These are phyloP conservation scores for Trichoderma polysporum DNA, from an alignment of 2,329 filamentous ascomycete genomes.

Conservation along the genomic window DNA sequence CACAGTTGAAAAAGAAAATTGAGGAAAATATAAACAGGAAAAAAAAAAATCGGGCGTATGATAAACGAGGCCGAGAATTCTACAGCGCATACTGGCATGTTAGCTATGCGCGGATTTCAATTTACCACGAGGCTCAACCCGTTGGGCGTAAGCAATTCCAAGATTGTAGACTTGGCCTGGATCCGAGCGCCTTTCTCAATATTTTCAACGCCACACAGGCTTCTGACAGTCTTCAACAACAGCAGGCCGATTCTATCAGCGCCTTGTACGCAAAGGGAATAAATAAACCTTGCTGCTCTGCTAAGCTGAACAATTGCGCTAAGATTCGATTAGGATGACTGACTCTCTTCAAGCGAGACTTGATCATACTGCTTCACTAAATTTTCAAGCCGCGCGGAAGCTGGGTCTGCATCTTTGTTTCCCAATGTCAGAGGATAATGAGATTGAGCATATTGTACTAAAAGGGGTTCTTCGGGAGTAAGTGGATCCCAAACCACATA, in stretches of 20 bases:
- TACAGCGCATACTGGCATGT: too few relatives aligned
- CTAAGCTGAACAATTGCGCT: neutral
- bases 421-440: conserved; percentile 6
- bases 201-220: neutral
- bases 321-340: neutral
- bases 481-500: conserved; percentile 6
- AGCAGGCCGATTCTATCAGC: neutral
- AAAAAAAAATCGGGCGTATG: neutral
- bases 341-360: neutral
- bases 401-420: neutral
- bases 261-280: neutral
- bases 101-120: too few relatives aligned
- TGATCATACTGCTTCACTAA: conserved; percentile 1
- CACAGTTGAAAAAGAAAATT: neutral
- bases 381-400: neutral
- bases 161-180: neutral
- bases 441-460: conserved; percentile 8
- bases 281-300: neutral
- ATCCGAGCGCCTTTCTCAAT: neutral
- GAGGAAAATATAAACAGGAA: neutral
- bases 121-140: too few relatives aligned
- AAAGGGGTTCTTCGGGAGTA: neutral
- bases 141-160: neutral
- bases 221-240: neutral
- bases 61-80: too few relatives aligned